Percentiles rank a stretch among this genome's conserved stretches.
phyloP scores from a whole-genome alignment of 495 filamentous ascomycete species.

The Neurospora pannonica region DNA sequence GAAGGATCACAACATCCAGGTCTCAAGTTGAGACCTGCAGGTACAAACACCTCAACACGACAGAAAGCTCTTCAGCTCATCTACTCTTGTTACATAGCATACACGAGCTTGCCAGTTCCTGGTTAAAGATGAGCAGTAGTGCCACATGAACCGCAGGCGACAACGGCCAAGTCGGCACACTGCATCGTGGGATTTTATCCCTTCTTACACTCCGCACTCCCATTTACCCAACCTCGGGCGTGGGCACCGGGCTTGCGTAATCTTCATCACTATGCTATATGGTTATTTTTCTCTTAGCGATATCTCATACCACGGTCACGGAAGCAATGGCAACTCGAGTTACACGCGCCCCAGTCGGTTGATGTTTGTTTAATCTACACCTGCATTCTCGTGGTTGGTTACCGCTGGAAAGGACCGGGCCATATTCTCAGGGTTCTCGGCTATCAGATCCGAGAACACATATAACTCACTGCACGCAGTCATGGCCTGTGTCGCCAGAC shows the following conservation, averaged over 20 bases:
- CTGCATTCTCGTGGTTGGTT: not conserved
- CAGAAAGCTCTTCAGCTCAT: not conserved
- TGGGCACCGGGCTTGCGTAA: conserved; percentile 16
- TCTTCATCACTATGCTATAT: conserved; percentile 15
- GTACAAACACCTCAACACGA: not conserved
- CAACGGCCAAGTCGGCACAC: conserved; percentile 2
- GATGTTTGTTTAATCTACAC: conserved; percentile 12
- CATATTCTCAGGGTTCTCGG: not conserved
- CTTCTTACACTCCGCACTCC: conserved; percentile 18
- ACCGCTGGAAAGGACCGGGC: conserved; percentile 4
- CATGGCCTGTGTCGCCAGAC: not conserved
- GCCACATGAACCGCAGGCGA: not conserved
- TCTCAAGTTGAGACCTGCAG: not conserved
- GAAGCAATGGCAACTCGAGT: not conserved
- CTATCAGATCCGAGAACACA: not conserved
- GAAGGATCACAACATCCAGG: not conserved
- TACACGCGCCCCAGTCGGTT: not conserved
- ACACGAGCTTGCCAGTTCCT: not conserved
- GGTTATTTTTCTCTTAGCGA: conserved; percentile 8
- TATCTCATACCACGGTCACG: not conserved
- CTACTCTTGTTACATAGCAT: not conserved
- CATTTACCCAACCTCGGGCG: conserved; percentile 12
- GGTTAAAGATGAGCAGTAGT: not conserved
- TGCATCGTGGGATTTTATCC: conserved; percentile 19
- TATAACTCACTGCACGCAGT: conserved; percentile 3